Evolutionary conservation across 495 filamentous ascomycete genomes (phyloP), one percentile per base, ranked within the genome.

Genomic region (Penicillium pancosmium): DNA sequence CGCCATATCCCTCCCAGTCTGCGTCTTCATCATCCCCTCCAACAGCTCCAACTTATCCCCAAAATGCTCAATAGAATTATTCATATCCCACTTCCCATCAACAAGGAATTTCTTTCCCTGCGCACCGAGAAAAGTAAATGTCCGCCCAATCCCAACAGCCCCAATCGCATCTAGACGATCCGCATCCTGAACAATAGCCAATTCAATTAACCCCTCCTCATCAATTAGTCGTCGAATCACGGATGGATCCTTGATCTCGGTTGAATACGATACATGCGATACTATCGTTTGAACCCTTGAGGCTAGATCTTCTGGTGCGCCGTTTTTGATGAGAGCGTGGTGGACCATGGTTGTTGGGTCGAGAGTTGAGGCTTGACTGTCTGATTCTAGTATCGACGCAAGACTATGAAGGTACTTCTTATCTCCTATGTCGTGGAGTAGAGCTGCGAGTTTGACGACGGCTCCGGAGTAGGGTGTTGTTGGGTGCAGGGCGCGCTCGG

Each of bases 141-240:
- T 81, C 41, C 93, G 71, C 3, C 83, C 93, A 54, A 96, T 84
- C 3, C 92, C 92, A 50, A 96, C 80, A 0, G 90, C 91, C 2
- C 93, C 93, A 62, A 96, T 84, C 3, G 93, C 91, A 80, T 97
- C 92, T 40, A 97, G 75, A 9, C 92, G 80, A 75, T 97, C 93
- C 2, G 92, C 93, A 72, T 96, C 92, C 72, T 96, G 93, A 12
- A 96, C 92, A 46, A 95, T 82, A 0, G 81, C 91, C 6, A 97
- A 75, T 72, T 97, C 92, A 0, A 87, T 89, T 67, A 88, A 76
- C 7, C 69, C 68, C 1, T 64, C 67, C 35, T 77, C 54, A 5
- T 68, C 62, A 12, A 94, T 74, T 6, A 91, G 70, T 1, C 64
- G 62, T 1, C 71, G 70, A 1, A 90, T 82, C 31, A 67, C 66